Base-by-base conservation (phyloP, 1,284 basidiomycete species). In the Marasmius oreades region DNA sequence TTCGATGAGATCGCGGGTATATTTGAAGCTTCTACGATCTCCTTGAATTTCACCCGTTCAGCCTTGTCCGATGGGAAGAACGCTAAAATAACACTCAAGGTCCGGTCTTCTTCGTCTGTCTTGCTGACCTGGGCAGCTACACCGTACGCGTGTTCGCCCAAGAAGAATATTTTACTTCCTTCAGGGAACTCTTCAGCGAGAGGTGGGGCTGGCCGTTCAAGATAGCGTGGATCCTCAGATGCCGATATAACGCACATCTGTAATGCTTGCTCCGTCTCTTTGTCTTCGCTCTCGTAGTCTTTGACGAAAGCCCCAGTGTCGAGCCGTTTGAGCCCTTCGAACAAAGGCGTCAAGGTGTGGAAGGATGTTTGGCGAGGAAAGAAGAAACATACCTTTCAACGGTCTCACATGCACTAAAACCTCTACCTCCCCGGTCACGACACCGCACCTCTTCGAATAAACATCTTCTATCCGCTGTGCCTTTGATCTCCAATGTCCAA, bases 81-180 rank as follows among this genome's bases (percentile, higher is more conserved):
- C 22, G 92, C 92, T 56, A 97, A 80, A 52, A 88, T 76, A 58
- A 95, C 88, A 33, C 88, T 88, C 28, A 97, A 73, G 0, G 83
- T 77, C 7, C 80, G 78, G 6, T 87, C 79, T 0, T 80, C 80
- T 0, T 93, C 91, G 0, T 73, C 79, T 31, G 84, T 79, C 8
- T 50, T 50, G 47, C 28, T 50, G 28, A 99, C 93, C 66, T 94
- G 91, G 0, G 94, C 94, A 5, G 97, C 94, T 4, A 91, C 87
- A n/a, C 97, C 97, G 67, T 97, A 99, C 0, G 90, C 91, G 64
- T 93, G 87, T 62, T 90, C 86, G 20, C 95, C 95, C 5, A 99
- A 81, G 85, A 98, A 99, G 74, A 99, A 97, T 43, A 98, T 90
- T 65, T 90, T 93, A 68, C 86, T 90, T 10, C 91, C 91, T 1